phyloP scores from a whole-genome alignment of 768 basidiomycete genomes.

The Cystofilobasidium capitatum region DNA sequence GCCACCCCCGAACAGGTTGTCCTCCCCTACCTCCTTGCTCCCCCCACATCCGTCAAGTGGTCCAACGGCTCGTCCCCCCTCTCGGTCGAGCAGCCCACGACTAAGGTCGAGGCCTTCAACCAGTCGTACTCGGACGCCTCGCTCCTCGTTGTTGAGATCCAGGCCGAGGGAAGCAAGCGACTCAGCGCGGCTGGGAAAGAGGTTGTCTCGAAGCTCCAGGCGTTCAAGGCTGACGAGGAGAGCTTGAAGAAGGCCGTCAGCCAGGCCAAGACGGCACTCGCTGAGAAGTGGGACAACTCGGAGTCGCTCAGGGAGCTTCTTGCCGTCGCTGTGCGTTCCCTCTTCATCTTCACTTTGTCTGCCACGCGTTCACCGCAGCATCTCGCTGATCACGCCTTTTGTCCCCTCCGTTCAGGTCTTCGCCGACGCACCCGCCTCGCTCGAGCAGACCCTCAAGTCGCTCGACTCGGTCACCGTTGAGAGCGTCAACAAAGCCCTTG shows the following conservation, averaged over 20 bases:
- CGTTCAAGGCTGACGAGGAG: slow-evolving; percentile 56
- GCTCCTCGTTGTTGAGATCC: slow-evolving; percentile 71
- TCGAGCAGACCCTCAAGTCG: slow-evolving; percentile 55
- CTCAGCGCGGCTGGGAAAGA: slow-evolving; percentile 60
- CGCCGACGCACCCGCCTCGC: slow-evolving; percentile 49
- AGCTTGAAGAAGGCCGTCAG: slow-evolving; percentile 70
- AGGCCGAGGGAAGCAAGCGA: slow-evolving; percentile 54
- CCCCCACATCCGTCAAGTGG: slow-evolving; percentile 63
- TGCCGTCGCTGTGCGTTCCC: slow-evolving; percentile 53
- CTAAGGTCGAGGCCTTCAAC: slow-evolving; percentile 63
- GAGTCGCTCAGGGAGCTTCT: slow-evolving; percentile 55
- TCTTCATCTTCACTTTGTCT: not conserved
- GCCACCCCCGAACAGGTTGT: slow-evolving; percentile 64
- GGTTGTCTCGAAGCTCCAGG: slow-evolving; percentile 50
- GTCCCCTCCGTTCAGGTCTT: slow-evolving; percentile 49
- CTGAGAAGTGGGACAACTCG: slow-evolving; percentile 57
- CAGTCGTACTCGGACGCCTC: slow-evolving; percentile 86
- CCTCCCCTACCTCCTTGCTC: slow-evolving; percentile 62
- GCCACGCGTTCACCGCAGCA: too few species aligned
- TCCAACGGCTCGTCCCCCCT: slow-evolving; percentile 61
- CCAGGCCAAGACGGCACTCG: slow-evolving; percentile 79
- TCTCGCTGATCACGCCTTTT: too few species aligned
- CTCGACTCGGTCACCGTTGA: slow-evolving; percentile 61
- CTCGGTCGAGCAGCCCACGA: slow-evolving; percentile 46
- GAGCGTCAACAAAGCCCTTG: slow-evolving; percentile 60